Percentiles rank a stretch among this genome's conserved stretches.
phyloP scores from a whole-genome alignment of 257 asterid species.

The Pogostemon cablin region DNA sequence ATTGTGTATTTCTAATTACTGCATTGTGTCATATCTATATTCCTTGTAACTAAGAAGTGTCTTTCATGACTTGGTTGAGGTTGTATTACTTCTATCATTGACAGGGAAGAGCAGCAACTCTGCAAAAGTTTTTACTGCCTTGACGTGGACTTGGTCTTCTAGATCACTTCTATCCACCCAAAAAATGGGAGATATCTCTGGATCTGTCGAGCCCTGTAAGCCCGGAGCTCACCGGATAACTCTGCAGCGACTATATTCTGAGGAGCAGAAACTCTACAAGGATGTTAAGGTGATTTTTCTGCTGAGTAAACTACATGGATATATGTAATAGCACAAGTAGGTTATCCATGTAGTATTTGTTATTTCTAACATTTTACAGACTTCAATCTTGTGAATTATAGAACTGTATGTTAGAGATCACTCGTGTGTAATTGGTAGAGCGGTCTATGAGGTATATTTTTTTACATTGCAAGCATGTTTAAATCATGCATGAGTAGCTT shows the following conservation, averaged over 20 bases:
- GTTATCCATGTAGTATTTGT: neutral
- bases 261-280: conserved; percentile 78
- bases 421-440: neutral
- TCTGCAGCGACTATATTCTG: conserved; percentile 66
- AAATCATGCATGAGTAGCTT: neutral
- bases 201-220: conserved; percentile 67
- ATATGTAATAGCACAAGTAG: neutral
- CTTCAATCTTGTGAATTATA: neutral
- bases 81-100: conserved; percentile 16
- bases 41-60: neutral
- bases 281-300: conserved; percentile 65
- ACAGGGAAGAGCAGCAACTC: conserved; percentile 75
- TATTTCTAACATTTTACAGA: neutral
- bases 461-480: neutral
- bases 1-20: neutral
- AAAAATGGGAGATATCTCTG: conserved; percentile 42
- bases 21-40: neutral
- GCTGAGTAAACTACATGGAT: conserved; percentile 15
- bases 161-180: conserved; percentile 56
- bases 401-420: neutral
- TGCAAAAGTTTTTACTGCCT: conserved; percentile 67
- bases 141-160: conserved; percentile 78
- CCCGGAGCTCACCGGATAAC: conserved; percentile 82
- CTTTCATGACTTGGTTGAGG: neutral
- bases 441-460: neutral